Base-by-base conservation (phyloP, 352 stramenopile species). In the Globisporangium nodosum region DNA sequence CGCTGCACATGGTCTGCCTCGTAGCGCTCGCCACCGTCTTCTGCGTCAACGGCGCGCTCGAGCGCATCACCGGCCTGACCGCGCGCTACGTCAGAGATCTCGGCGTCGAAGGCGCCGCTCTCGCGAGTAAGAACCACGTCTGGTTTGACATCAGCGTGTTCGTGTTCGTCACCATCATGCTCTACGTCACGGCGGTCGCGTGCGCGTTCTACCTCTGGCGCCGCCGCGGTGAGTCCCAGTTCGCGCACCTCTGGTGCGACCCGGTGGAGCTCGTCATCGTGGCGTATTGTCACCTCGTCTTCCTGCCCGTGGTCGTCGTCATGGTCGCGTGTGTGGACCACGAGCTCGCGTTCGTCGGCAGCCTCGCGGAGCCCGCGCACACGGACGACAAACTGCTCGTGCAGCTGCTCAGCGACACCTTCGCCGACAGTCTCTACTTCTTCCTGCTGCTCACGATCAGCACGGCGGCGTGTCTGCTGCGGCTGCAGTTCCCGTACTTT, bases 401-500 rank as follows among this genome's bases (percentile, higher is more conserved):
- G 15, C 47, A 53, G 1, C 37, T 83, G 2, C 56, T 88, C 1
- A 72, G 75, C 11, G 59, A 71, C 15, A 61, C 59, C 2, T 76
- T 76, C 55, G 35, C 81, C 37, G 69, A 80, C 31, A 54, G 53
- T 9, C 63, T 88, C 21, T 71, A 79, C 37, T 74, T 86, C 55
- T 68, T 81, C 5, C 54, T 82, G 47, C 61, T 85, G 15, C 27
- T 86, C 21, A 55, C 65, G 35, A 65, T 67, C 33, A 70, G 58
- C 15, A 52, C 79, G 12, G 76, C 67, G 8, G 70, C 72, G 2
- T 71, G 68, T n/a, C 49, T 85, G 42, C 49, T 86, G 24, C 71
- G 76, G 2, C 56, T 86, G 7, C 78, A 88, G 61, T 87, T 84
- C 49, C 64, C 65, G 27, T 87, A 85, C 55, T 85, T 73, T 30